Percentiles rank a stretch among this genome's conserved stretches.
Conservation (phyloP, 225 moss, liverwort and hornwort genomes). For the Marchantia paleacea region DNA sequence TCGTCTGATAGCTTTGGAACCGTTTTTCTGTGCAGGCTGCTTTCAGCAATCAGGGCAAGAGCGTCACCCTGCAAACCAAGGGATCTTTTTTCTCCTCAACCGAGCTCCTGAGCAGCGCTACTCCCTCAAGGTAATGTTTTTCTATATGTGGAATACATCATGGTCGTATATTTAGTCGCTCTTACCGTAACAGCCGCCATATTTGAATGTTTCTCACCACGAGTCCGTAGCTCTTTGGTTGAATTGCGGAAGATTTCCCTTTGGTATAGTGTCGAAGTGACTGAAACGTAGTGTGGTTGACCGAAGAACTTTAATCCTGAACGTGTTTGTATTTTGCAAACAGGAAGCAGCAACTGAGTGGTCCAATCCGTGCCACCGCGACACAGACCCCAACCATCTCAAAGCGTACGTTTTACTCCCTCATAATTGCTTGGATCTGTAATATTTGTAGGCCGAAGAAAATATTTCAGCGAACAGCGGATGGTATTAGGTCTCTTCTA, state of each 20-base stretch:
- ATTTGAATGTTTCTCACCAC: background rate
- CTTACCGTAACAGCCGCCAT: background rate
- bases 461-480: too few species aligned
- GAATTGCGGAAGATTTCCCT: background rate
- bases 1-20: too few species aligned
- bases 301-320: background rate
- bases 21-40: background rate
- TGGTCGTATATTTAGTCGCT: background rate
- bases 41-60: slow-evolving; percentile 6
- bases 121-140: slow-evolving; percentile 1
- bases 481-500: too few species aligned
- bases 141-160: background rate
- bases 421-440: too few species aligned
- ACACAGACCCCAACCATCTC: slow-evolving; percentile 20
- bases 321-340: background rate
- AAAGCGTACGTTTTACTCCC: slow-evolving; percentile 13
- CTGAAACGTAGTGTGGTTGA: too few species aligned
- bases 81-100: slow-evolving; percentile 21
- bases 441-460: too few species aligned
- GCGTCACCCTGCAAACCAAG: background rate
- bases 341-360: slow-evolving; percentile 4
- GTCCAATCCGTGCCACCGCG: slow-evolving; percentile 34
- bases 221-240: background rate
- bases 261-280: too few species aligned
- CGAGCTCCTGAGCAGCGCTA: background rate